phyloP scores from a whole-genome alignment of 2,329 filamentous ascomycete species.

The Ceratocystis diversiconidia region DNA sequence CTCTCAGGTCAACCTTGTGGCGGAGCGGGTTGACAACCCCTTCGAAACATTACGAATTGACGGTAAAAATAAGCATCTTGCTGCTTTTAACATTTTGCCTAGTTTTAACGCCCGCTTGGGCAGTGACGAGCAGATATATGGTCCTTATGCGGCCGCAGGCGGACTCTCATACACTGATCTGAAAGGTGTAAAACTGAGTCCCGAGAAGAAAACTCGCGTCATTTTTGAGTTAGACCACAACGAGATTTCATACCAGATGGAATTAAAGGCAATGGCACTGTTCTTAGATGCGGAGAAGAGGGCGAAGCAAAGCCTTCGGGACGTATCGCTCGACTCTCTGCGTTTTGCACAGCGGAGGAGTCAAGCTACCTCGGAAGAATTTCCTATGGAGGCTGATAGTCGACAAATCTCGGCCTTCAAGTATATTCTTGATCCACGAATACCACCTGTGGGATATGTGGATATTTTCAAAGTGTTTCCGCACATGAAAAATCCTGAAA shows the following conservation, averaged over 20 bases:
- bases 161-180: neutral
- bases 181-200: neutral
- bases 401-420: slow-evolving; percentile 22
- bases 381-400: neutral
- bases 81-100: slow-evolving; percentile 15
- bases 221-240: slow-evolving; percentile 11
- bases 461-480: slow-evolving; percentile 24
- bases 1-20: neutral
- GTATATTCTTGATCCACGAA: slow-evolving; percentile 25
- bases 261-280: slow-evolving; percentile 14
- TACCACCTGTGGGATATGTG: slow-evolving; percentile 19
- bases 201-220: slow-evolving; percentile 1
- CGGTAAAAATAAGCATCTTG: neutral
- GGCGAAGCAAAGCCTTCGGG: slow-evolving; percentile 10
- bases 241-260: slow-evolving; percentile 11
- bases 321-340: neutral
- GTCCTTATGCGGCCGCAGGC: neutral
- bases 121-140: neutral
- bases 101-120: slow-evolving; percentile 1
- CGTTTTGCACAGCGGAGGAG: neutral
- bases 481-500: slow-evolving; percentile 24
- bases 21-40: slow-evolving; percentile 14
- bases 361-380: neutral
- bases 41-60: slow-evolving; percentile 11
- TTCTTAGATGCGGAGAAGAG: slow-evolving; percentile 9